phyloP scores from a whole-genome alignment of 495 filamentous ascomycete species.

The Talaromyces thailandensis region DNA sequence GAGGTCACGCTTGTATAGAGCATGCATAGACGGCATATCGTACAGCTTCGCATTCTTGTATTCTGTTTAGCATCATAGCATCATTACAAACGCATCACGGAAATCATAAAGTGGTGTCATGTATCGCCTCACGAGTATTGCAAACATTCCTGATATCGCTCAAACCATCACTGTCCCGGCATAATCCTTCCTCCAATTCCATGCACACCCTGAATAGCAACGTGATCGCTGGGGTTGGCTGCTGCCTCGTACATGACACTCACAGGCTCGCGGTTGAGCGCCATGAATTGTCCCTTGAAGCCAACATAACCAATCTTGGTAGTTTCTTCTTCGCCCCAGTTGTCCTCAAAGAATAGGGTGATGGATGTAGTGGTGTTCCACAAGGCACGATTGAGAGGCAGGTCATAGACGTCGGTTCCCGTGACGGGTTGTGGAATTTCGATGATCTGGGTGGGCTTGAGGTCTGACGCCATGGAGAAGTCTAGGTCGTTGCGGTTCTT shows the following conservation, averaged over 20 bases:
- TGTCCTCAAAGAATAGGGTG: constrained; percentile 71
- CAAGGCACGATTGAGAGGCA: constrained; percentile 74
- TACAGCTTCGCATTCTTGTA: background rate
- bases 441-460: constrained; percentile 64
- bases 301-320: constrained; percentile 76
- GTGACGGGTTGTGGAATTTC: constrained; percentile 61
- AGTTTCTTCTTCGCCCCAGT: constrained; percentile 62
- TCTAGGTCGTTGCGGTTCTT: constrained; percentile 81
- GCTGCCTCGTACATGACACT: constrained; percentile 90
- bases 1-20: background rate
- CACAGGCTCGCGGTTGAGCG: constrained; percentile 69
- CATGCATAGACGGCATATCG: background rate
- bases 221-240: constrained; percentile 82
- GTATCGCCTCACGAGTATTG: background rate
- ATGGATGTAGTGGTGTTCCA: constrained; percentile 75
- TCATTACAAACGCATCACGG: background rate
- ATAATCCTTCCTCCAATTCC: constrained; percentile 29
- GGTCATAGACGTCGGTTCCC: constrained; percentile 66
- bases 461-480: constrained; percentile 63
- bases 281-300: constrained; percentile 89
- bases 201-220: constrained; percentile 37
- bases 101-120: background rate
- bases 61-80: background rate
- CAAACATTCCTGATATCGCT: background rate
- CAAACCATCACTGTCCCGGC: constrained; percentile 26